Evolutionary conservation across 352 stramenopile species (phyloP).

Genomic region (Albugo candida): DNA sequence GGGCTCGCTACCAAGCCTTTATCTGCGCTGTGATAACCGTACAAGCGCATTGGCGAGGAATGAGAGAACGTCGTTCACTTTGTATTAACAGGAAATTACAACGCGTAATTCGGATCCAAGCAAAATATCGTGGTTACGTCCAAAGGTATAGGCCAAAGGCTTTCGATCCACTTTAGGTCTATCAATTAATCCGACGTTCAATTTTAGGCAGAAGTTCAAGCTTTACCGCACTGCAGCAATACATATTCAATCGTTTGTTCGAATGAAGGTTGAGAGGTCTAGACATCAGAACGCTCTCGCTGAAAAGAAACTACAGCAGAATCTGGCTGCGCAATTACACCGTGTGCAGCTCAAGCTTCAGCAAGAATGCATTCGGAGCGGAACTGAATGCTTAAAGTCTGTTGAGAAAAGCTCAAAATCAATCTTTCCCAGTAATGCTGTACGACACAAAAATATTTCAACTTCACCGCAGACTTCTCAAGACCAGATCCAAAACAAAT

Average conservation of each 20-base stretch:
- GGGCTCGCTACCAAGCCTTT: conserved; percentile 47
- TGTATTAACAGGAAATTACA: neutral
- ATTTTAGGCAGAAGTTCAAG: conserved; percentile 29
- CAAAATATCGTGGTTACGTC: conserved; percentile 48
- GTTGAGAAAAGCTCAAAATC: too few relatives aligned
- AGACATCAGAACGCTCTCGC: conserved; percentile 30
- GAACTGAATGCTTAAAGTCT: too few relatives aligned
- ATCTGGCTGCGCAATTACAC: conserved; percentile 34
- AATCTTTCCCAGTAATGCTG: too few relatives aligned
- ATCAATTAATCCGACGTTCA: neutral
- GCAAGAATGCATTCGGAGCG: conserved; percentile 37
- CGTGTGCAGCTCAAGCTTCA: conserved; percentile 38
- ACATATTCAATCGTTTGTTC: conserved; percentile 37
- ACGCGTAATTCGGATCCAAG: conserved; percentile 33
- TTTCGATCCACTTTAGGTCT: neutral
- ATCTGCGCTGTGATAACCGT: conserved; percentile 31
- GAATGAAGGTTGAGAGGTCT: conserved; percentile 34
- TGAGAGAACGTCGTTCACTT: conserved; percentile 21
- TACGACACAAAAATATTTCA: too few relatives aligned
- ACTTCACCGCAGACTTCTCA: too few relatives aligned
- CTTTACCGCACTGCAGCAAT: conserved; percentile 25
- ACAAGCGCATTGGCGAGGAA: conserved; percentile 61
- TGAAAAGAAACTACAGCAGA: conserved; percentile 32
- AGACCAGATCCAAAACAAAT: conserved; percentile 14
- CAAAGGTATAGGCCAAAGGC: conserved; percentile 25